Evolutionary conservation across 2,329 filamentous ascomycete genomes (phyloP).

Genomic region (Penicillium aurantiogriseum): DNA sequence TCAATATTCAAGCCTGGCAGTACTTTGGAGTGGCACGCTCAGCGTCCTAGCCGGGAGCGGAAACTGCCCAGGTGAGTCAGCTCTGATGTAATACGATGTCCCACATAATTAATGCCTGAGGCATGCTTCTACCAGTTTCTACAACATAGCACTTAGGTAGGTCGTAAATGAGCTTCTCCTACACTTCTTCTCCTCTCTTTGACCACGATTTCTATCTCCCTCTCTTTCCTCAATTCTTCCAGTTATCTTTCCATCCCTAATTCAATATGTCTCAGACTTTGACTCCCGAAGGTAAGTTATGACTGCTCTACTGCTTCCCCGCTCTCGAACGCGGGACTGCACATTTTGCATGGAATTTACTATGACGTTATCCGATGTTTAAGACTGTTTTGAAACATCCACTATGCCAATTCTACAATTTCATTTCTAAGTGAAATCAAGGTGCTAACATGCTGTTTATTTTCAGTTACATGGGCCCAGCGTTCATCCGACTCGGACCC

Average conservation of each 20-base stretch:
- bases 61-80: constrained; percentile 10
- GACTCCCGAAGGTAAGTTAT: constrained; percentile 49
- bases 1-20: neutral
- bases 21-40: neutral
- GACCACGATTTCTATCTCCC: constrained; percentile 5
- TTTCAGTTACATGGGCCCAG: constrained; percentile 94
- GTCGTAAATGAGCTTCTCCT: constrained; percentile 23
- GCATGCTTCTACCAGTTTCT: constrained; percentile 45
- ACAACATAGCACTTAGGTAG: constrained; percentile 26
- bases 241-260: constrained; percentile 3
- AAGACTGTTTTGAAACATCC: neutral
- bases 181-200: constrained; percentile 21
- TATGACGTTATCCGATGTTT: constrained; percentile 16
- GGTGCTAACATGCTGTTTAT: constrained; percentile 13
- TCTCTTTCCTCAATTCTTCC: constrained; percentile 5
- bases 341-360: constrained; percentile 22
- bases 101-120: constrained; percentile 20
- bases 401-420: neutral
- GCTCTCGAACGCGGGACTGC: constrained; percentile 18
- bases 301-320: constrained; percentile 33
- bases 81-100: constrained; percentile 7
- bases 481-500: constrained; percentile 78
- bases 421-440: neutral
- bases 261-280: constrained; percentile 29
- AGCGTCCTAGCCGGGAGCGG: neutral